These are phyloP conservation scores for Anisogramma anomala DNA, from an alignment of 2,329 filamentous ascomycete species.

Conservation along the genomic window DNA sequence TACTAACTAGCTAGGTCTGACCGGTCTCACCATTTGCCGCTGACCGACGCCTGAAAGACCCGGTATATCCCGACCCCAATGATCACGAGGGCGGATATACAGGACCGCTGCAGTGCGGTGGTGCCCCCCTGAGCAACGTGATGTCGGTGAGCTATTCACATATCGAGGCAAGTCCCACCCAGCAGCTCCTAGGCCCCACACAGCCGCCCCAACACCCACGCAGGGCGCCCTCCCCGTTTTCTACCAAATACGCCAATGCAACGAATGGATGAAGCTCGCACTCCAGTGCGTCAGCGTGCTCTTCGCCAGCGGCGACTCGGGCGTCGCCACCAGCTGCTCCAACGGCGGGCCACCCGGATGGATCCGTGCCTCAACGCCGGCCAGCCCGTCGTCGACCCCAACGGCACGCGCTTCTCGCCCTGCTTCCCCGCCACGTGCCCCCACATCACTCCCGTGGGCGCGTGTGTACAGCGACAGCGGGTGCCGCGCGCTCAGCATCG, in stretches of 20 bases:
- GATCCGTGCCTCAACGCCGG: constrained; percentile 7
- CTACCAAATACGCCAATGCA: constrained; percentile 42
- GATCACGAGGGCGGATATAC: constrained; percentile 7
- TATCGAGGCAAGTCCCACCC: constrained; percentile 3
- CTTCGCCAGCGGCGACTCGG: constrained; percentile 36
- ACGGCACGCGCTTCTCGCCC: constrained; percentile 11
- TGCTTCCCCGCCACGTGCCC: constrained; percentile 10
- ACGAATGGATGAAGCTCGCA: constrained; percentile 41
- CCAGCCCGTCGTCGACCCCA: constrained; percentile 4
- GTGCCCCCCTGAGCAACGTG: constrained; percentile 2
- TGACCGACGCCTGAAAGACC: background rate
- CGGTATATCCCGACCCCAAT: constrained; percentile 5
- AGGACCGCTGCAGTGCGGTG: constrained; percentile 4
- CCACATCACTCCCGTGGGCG: constrained; percentile 14
- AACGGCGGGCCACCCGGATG: constrained; percentile 8
- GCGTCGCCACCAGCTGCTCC: constrained; percentile 18
- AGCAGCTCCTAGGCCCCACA: too few relatives aligned
- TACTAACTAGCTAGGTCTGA: too few relatives aligned
- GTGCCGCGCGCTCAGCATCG: constrained; percentile 21
- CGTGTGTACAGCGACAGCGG: constrained; percentile 31
- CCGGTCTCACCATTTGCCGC: too few relatives aligned
- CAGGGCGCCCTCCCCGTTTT: constrained; percentile 25
- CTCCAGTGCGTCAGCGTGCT: constrained; percentile 36
- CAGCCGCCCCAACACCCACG: background rate
- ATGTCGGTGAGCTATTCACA: constrained; percentile 4